phyloP scores from a whole-genome alignment of 2,329 filamentous ascomycete species.

The Amauroascus verrucosus region DNA sequence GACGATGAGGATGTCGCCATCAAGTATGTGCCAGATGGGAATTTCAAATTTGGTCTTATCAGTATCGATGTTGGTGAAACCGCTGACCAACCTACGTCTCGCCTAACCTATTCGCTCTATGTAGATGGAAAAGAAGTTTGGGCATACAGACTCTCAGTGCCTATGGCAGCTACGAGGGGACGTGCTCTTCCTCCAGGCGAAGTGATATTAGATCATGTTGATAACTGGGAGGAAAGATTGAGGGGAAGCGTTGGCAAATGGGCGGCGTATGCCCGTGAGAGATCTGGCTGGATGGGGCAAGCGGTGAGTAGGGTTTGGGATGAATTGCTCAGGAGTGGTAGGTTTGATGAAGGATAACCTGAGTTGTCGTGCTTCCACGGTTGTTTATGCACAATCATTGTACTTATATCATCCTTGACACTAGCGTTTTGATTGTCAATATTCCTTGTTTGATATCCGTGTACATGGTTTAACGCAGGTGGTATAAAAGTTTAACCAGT shows the following conservation, averaged over 20 bases:
- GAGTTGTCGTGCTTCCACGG: neutral
- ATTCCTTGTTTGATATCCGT: neutral
- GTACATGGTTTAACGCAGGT: neutral
- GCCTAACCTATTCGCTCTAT: slow-evolving; percentile 67
- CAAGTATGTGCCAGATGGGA: slow-evolving; percentile 72
- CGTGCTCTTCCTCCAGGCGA: slow-evolving; percentile 23
- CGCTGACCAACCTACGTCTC: slow-evolving; percentile 44
- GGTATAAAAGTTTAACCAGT: neutral
- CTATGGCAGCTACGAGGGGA: slow-evolving; percentile 18
- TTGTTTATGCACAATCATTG: too few species aligned
- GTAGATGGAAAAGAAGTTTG: slow-evolving; percentile 71
- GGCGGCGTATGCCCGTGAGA: neutral
- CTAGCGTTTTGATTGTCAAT: neutral
- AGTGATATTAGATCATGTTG: slow-evolving; percentile 25
- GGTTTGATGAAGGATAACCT: slow-evolving; percentile 4
- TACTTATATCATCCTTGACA: neutral
- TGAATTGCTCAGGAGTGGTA: neutral
- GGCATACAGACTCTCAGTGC: slow-evolving; percentile 43
- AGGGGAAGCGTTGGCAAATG: slow-evolving; percentile 19
- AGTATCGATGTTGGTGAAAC: slow-evolving; percentile 58
- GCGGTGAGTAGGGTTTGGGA: neutral
- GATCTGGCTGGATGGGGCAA: slow-evolving; percentile 16
- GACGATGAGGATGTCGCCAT: slow-evolving; percentile 74
- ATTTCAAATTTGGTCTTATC: slow-evolving; percentile 77
- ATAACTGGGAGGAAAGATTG: slow-evolving; percentile 3